Base-by-base conservation (phyloP, 495 filamentous ascomycete species). In the Staphylotrichum tortipilum region DNA sequence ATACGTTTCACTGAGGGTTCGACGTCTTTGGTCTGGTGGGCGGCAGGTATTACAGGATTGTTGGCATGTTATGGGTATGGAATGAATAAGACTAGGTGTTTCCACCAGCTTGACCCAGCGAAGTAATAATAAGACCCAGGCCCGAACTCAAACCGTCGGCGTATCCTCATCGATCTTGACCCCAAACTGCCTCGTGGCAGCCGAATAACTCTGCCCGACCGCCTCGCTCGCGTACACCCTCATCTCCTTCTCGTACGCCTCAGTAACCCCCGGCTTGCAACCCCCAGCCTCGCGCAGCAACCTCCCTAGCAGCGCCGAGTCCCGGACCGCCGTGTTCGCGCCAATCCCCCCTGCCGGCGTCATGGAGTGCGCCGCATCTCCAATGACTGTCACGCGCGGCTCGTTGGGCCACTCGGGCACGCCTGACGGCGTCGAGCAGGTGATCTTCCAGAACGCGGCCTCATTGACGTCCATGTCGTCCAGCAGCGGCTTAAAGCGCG, bases 281-380 rank as follows among this genome's bases (percentile, higher is more conserved):
- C 70, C 70, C 12, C 69, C 69, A 8, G 67, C 60, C 52, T 78
- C 73, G 22, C 56, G 54, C 39, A 78, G 22, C 47, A 77, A 40
- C 45, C 63, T 65, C 3, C 72, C 73, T 4, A 78, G 56, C 35
- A 77, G 44, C 10, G 71, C 74, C 7, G 76, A 71, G 50, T 79
- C 75, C 47, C 67, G 55, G 12, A 81, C 65, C 34, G 78, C 78
- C 1, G 78, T 80, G 50, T 80, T 80, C 11, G 76, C 78, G 1
- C 80, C 80, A 44, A 76, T 73, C 3, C 78, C 79, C 0, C 74
- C 77, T 0, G 78, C 78, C 5, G 80, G 80, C 4, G 79, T 80
- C 78, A 81, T 82, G 12, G 68, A 68, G 57, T 84, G 80, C 21
- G 67, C 76, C 0, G 79, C 77, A 52, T 84, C 79, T 1, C 79